Percentiles rank a stretch among this genome's conserved stretches.
phyloP scores from a whole-genome alignment of 2,329 filamentous ascomycete species.

The Niveomyces coronatus region DNA sequence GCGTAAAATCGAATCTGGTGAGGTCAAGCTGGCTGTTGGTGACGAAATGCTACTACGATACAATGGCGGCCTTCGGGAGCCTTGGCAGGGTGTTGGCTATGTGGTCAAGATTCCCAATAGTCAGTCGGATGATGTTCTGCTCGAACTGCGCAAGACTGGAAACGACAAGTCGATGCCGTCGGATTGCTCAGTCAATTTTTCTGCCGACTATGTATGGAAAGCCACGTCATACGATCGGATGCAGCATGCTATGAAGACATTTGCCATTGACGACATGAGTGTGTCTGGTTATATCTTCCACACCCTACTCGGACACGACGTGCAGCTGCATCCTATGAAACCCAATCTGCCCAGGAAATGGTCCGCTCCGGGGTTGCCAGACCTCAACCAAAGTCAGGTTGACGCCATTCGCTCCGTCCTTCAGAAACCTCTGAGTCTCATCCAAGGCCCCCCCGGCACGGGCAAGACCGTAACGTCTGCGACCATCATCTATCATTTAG shows the following conservation, averaged over 20 bases:
- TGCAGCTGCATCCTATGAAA: slow-evolving; percentile 90
- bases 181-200: slow-evolving; percentile 95
- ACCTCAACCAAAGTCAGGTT: slow-evolving; percentile 91
- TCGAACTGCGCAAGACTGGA: slow-evolving; percentile 86
- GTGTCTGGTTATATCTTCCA: slow-evolving; percentile 99
- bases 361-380: slow-evolving; percentile 85
- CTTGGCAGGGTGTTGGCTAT: slow-evolving; percentile 97
- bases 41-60: slow-evolving; percentile 98
- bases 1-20: slow-evolving; percentile 92
- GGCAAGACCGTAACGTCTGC: slow-evolving; percentile 98
- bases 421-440: slow-evolving; percentile 86
- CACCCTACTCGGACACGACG: slow-evolving; percentile 88
- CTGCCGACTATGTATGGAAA: slow-evolving; percentile 98
- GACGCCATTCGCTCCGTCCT: slow-evolving; percentile 92
- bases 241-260: slow-evolving; percentile 99
- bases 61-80: slow-evolving; percentile 80
- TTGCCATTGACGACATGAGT: slow-evolving; percentile 94
- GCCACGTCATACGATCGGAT: slow-evolving; percentile 98
- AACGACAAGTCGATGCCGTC: slow-evolving; percentile 95
- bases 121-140: slow-evolving; percentile 92
- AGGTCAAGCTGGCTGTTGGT: slow-evolving; percentile 94
- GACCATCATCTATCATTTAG: slow-evolving; percentile 95
- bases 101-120: slow-evolving; percentile 99
- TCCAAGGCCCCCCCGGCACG: slow-evolving; percentile 92
- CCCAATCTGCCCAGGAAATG: slow-evolving; percentile 94